Base-by-base conservation (phyloP, 192 early-diverging fungal genomes). In the Glomus cerebriforme region DNA sequence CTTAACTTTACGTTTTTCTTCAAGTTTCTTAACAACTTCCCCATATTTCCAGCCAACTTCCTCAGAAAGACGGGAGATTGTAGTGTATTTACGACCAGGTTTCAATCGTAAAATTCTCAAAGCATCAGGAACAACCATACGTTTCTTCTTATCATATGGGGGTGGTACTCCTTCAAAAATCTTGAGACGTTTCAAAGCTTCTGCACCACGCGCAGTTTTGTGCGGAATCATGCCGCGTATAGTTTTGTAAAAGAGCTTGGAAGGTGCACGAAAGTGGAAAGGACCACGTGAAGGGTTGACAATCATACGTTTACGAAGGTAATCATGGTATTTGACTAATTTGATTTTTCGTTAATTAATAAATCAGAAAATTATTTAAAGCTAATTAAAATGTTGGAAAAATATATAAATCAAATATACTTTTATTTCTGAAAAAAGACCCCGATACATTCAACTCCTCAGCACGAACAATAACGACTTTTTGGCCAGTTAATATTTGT, bases 11-110 rank as follows among this genome's bases (percentile, higher is more conserved):
- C 98, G 93, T 94, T 99, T 98, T 88, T 96, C 96, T 90, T 99
- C 98, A 77, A 99, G 91, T 84, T 92, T 91, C 86, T 91, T 91
- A 83, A 99, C 95, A 79, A 99, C 93, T 82, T 95, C 96, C 86
- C 96, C 89, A 94, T 99, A 98, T 89, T 98, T 99, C 98, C 98
- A 99, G 81, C 98, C 97, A 83, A 99, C 93, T 91, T 99, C 98
- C 83, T 90, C 83, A 64, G 95, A 92, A 87, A 99, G 70, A 31
- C 70, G 70, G 19, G 70, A 27, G 13, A 73, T 27, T 29, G 92
- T 93, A 87, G 95, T 94, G 95, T 91, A 99, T 93, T 99, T 98
- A 91, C 98, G 95, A 79, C 96, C 96, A 79, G 97, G 97, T 90
- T 93, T 92, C 59, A 99, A 90, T 87, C 94, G 94, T 85, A 99